phyloP scores from a whole-genome alignment of 179 eudicot genomes.

The Beta macrorhiza region DNA sequence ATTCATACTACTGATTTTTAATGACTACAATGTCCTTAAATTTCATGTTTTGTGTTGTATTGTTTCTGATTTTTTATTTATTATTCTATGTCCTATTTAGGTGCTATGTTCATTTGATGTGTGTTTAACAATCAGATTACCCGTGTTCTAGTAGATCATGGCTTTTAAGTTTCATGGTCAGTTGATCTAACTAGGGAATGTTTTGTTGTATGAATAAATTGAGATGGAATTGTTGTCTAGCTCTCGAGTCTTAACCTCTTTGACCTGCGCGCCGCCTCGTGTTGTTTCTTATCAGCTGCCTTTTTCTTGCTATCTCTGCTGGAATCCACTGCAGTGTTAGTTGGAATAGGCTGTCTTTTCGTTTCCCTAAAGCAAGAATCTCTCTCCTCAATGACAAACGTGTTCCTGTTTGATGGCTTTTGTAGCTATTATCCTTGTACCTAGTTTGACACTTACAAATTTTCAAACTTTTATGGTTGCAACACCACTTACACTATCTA shows the following conservation, averaged over 20 bases:
- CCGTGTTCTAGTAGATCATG: neutral
- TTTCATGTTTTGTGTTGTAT: neutral
- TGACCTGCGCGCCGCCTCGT: neutral
- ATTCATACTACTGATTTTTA: neutral
- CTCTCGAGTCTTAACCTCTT: neutral
- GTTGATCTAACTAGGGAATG: neutral
- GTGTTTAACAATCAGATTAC: neutral
- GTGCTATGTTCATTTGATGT: too few relatives aligned
- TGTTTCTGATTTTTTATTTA: neutral
- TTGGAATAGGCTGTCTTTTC: neutral
- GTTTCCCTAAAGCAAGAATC: neutral
- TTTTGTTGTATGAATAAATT: neutral
- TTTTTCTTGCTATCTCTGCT: neutral
- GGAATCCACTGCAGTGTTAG: neutral
- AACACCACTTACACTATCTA: neutral
- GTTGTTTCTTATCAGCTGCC: neutral
- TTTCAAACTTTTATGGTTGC: neutral
- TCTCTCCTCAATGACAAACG: neutral
- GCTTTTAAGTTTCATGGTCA: neutral
- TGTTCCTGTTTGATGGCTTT: neutral
- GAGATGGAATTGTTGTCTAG: neutral
- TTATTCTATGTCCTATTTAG: too few relatives aligned
- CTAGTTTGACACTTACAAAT: neutral
- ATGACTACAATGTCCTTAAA: neutral
- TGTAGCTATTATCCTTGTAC: neutral